Base-by-base conservation (phyloP, 2,329 filamentous ascomycete genomes). In the Rasamsonia emersonii region DNA sequence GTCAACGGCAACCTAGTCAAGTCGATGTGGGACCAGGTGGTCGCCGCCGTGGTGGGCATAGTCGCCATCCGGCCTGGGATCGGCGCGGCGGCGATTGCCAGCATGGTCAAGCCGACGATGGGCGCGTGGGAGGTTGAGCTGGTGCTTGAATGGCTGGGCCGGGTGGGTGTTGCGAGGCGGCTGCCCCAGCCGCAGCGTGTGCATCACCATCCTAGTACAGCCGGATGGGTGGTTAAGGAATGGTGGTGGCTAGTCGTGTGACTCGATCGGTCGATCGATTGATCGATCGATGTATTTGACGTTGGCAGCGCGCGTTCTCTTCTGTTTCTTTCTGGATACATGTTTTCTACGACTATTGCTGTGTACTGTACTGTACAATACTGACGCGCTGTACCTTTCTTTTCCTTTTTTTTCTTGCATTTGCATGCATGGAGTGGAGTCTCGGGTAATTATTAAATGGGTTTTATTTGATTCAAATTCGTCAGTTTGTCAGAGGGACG, bases 211-310 rank as follows among this genome's bases (percentile, higher is more conserved):
- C 41, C 27, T 11, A 33, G 32, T 28, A 34, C 38, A 9, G 19
- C 45, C 7, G 50, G 51, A 8, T 62, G 58, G 50, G 41, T 34
- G 18, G 46, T 61, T 9, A 44, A 44, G 21, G 54, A 61, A 32
- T 62, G 56, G 48, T 65, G 62, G 62, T 65, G 60, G 59, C 45
- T 62, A 46, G 46, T 54, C 36, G 30, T 59, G 24, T n/a, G n/a
- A n/a, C n/a, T n/a, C n/a, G n/a, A n/a, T n/a, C n/a, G n/a, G n/a
- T n/a, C n/a, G n/a, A n/a, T n/a, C n/a, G n/a, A n/a, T n/a, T n/a
- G 27, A n/a, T 9, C 24, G 18, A 35, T 26, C n/a, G 20, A 7
- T 7, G 20, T 23, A 23, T 20, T 24, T 31, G 19, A 7, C 23
- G 10, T 5, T n/a, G n/a, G n/a, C n/a, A n/a, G n/a, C n/a, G n/a